Base-by-base conservation (phyloP, 495 filamentous ascomycete species). In the Hamigera avellanea region DNA sequence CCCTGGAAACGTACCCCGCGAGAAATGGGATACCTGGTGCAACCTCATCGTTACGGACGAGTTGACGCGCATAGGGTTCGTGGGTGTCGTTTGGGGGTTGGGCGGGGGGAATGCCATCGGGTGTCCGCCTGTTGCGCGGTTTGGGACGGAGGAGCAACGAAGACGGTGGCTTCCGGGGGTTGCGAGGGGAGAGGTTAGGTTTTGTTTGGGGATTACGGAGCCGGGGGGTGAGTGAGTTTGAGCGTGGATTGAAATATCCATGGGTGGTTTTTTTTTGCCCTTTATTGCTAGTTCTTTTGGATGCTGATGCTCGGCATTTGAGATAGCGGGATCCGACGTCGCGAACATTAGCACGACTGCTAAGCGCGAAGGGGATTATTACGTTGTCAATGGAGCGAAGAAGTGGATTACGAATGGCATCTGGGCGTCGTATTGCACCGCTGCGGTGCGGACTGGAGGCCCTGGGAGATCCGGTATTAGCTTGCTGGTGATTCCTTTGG, bases 401-500 rank as follows among this genome's bases (percentile, higher is more conserved):
- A 73, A 75, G 41, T 75, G 71, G 71, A 73, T 75, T 26, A 75
- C 71, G 14, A 70, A 70, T 38, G 69, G 57, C 8, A 58, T 70
- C 6, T 73, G 67, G 64, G 69, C 71, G 6, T 63, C 69, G 28
- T 69, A 67, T 44, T 62, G 64, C 19, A 75, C 70, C 1, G 63
- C 71, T 35, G 71, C 70, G 16, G 71, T 73, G 3, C 50, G 71
- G 15, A 75, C 70, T 6, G 71, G 71, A 13, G 69, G 66, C 2
- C 43, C 61, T 12, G 70, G 71, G 8, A 51, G 48, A 23, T 36
- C 40, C 18, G 71, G 71, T 2, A 62, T 75, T 19, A 69, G 64
- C 19, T 42, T 73, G 25, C 57, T 75, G 2, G 66, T 75, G 7
- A 70, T 75, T 19, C 66, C 70, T 2, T 44, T 73, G 32, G 46